Evolutionary conservation across 805 yeast species (phyloP).

Genomic region (Priceomyces carsonii): DNA sequence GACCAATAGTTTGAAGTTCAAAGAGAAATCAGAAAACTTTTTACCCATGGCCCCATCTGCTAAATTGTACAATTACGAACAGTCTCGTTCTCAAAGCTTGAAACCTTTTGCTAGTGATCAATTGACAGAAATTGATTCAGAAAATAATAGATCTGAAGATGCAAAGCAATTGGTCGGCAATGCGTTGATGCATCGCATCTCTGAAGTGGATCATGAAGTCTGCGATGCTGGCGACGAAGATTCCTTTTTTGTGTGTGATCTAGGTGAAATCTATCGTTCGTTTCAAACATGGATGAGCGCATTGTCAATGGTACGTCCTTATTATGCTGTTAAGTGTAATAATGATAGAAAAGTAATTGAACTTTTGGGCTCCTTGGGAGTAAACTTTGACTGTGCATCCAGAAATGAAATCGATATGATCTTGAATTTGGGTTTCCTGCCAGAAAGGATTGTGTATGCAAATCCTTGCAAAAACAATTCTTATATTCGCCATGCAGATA

Average conservation of each 20-base stretch:
- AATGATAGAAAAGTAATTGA: slow-evolving; percentile 62
- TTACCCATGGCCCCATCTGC: too few relatives aligned
- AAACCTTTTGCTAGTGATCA: slow-evolving; percentile 1
- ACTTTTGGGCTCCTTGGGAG: slow-evolving; percentile 60
- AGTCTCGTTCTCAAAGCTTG: too few relatives aligned
- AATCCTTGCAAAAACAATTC: slow-evolving; percentile 93
- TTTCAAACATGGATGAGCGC: slow-evolving; percentile 59
- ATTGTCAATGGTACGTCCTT: slow-evolving; percentile 80
- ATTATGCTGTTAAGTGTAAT: slow-evolving; percentile 94
- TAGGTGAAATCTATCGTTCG: slow-evolving; percentile 68
- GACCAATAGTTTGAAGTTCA: too few relatives aligned
- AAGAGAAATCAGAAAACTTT: too few relatives aligned
- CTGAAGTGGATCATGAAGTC: slow-evolving; percentile 50
- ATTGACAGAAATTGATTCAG: neutral
- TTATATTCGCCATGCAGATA: slow-evolving; percentile 70
- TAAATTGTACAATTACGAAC: too few relatives aligned
- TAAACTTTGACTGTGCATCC: slow-evolving; percentile 93
- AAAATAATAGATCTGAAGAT: neutral
- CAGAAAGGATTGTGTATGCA: slow-evolving; percentile 79
- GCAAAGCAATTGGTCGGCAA: slow-evolving; percentile 27
- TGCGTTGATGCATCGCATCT: slow-evolving; percentile 42
- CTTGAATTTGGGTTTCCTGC: slow-evolving; percentile 59
- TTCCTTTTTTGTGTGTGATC: slow-evolving; percentile 85
- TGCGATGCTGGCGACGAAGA: slow-evolving; percentile 80
- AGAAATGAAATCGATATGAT: slow-evolving; percentile 75